Conservation (phyloP, 208 protist species). For the Tritrichomonas musculus region DNA sequence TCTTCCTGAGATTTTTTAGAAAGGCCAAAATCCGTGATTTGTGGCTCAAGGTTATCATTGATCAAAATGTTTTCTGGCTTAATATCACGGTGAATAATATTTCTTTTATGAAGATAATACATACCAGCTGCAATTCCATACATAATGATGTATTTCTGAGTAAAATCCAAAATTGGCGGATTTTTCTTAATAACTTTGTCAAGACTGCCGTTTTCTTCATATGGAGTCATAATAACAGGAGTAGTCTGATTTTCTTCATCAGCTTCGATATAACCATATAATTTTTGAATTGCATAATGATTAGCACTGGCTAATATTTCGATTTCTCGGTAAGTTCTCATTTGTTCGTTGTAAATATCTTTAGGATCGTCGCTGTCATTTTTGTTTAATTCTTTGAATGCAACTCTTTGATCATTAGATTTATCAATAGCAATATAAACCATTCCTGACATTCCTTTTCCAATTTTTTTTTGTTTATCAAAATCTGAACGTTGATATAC, state of each 20-base stretch:
- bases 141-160: not conserved
- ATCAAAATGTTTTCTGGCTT: slow-evolving; percentile 8
- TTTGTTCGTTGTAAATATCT: not conserved
- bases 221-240: not conserved
- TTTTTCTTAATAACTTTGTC: not conserved
- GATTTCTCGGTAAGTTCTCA: no score
- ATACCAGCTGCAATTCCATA: not conserved
- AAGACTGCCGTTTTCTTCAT: not conserved
- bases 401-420: not conserved
- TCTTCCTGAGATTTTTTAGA: not conserved
- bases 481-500: no score
- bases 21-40: not conserved
- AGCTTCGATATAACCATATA: not conserved
- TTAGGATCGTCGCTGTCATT: not conserved
- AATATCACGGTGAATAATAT: not conserved
- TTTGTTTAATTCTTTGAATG: not conserved
- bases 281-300: not conserved
- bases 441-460: not conserved
- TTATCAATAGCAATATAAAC: not conserved
- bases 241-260: not conserved
- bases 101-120: not conserved
- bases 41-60: not conserved
- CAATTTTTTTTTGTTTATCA: no score
- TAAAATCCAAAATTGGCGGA: not conserved
- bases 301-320: no score